Conservation (phyloP, 2,329 filamentous ascomycete genomes). For the Colletotrichum incanum region DNA sequence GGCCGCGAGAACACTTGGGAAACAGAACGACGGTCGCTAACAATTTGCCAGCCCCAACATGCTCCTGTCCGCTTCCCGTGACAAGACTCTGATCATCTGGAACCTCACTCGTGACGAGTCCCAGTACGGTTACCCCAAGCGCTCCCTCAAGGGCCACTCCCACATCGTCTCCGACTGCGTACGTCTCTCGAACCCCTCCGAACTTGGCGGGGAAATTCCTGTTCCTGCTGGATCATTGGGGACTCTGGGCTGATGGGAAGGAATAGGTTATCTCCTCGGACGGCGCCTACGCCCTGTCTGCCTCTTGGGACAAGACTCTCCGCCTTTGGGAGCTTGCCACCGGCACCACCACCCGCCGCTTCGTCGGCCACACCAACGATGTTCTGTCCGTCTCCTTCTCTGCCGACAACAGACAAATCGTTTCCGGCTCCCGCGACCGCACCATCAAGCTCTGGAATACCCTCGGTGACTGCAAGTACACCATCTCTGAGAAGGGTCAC, state of each 20-base stretch:
- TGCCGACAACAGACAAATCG: conserved; percentile 99
- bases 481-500: conserved; percentile 99
- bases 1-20: background rate
- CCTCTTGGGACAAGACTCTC: conserved; percentile 99
- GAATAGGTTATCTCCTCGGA: conserved; percentile 97
- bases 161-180: conserved; percentile 99
- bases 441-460: conserved; percentile 99
- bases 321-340: conserved; percentile 99
- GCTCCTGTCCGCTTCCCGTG: conserved; percentile 96
- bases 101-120: conserved; percentile 99
- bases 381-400: conserved; percentile 99
- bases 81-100: conserved; percentile 99
- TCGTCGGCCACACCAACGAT: conserved; percentile 99
- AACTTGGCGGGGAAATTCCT: conserved; percentile 25
- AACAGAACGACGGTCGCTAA: conserved; percentile 47
- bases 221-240: conserved; percentile 18
- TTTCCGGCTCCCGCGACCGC: conserved; percentile 97
- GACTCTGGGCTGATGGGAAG: conserved; percentile 54
- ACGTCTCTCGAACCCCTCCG: conserved; percentile 64
- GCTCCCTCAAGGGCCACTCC: conserved; percentile 98
- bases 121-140: conserved; percentile 99
- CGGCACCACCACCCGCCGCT: conserved; percentile 96
- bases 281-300: conserved; percentile 98
- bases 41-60: conserved; percentile 86
- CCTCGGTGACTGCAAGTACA: conserved; percentile 99